Evolutionary conservation across 2,329 filamentous ascomycete genomes (phyloP).

Genomic region (Neonectria hederae): DNA sequence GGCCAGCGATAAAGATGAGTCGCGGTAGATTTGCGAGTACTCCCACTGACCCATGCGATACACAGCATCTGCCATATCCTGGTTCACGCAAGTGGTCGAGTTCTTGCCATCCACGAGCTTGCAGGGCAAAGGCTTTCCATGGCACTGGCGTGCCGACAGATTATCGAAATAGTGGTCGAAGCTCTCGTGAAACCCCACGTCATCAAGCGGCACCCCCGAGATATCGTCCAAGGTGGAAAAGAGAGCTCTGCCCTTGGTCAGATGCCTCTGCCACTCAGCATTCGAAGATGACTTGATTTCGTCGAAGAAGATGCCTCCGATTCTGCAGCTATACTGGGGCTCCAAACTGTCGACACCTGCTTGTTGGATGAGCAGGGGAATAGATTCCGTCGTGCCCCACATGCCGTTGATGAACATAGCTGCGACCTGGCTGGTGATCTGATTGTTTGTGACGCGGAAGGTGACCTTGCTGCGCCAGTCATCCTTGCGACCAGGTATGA

Average conservation of each 20-base stretch:
- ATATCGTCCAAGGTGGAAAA: constrained; percentile 71
- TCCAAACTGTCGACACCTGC: constrained; percentile 75
- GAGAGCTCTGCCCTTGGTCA: constrained; percentile 64
- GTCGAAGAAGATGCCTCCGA: constrained; percentile 55
- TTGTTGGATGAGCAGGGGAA: constrained; percentile 61
- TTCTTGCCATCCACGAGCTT: constrained; percentile 57
- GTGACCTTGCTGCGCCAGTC: constrained; percentile 57
- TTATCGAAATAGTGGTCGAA: constrained; percentile 90
- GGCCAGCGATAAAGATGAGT: constrained; percentile 67
- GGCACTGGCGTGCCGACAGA: constrained; percentile 80
- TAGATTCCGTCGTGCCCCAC: constrained; percentile 58
- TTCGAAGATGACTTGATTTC: constrained; percentile 56
- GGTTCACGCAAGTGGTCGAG: constrained; percentile 68
- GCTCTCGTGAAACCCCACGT: constrained; percentile 72
- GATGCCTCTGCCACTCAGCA: constrained; percentile 69
- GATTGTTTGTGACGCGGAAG: constrained; percentile 83
- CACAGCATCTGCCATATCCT: constrained; percentile 71
- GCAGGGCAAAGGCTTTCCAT: constrained; percentile 77
- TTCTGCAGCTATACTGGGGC: constrained; percentile 73
- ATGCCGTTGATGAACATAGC: constrained; percentile 79
- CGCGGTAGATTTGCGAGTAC: constrained; percentile 81
- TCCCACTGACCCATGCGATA: constrained; percentile 84
- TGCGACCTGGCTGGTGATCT: constrained; percentile 83
- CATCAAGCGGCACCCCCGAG: constrained; percentile 67
- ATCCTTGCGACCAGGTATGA: constrained; percentile 65